phyloP scores from a whole-genome alignment of 352 stramenopile genomes.

The Detonula confervacea region DNA sequence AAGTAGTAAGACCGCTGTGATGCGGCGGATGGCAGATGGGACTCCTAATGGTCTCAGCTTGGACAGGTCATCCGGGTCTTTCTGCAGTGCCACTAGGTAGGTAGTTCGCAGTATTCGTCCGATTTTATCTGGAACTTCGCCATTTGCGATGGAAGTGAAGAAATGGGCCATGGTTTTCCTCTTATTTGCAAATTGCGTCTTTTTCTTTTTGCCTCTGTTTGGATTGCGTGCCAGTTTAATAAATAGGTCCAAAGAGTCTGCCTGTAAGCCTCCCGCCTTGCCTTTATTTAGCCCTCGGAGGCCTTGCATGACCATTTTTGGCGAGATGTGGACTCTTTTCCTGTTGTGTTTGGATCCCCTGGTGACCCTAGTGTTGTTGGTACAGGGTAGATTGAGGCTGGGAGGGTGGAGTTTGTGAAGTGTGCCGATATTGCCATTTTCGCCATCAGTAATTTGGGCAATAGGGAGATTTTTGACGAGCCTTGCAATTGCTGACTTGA shows the following conservation, averaged over 20 bases:
- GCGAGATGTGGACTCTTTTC: background rate
- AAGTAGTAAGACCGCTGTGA: constrained; percentile 2
- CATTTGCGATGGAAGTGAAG: constrained; percentile 4
- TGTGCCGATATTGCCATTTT: no score
- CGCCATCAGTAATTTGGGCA: no score
- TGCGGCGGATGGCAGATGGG: constrained; percentile 14
- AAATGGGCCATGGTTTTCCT: background rate
- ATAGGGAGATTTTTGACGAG: no score
- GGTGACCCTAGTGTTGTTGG: no score
- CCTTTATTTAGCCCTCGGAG: background rate
- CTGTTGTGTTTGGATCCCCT: background rate
- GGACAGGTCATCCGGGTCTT: constrained; percentile 12
- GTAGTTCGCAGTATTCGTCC: background rate
- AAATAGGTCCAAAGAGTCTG: constrained; percentile 26
- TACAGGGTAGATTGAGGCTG: no score
- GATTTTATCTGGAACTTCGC: background rate
- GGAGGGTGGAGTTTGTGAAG: no score
- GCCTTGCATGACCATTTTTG: background rate
- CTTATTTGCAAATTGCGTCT: background rate
- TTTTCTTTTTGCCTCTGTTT: constrained; percentile 7
- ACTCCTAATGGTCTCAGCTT: constrained; percentile 33
- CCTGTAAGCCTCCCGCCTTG: constrained; percentile 7
- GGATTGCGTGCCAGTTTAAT: background rate
- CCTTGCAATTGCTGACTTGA: no score
- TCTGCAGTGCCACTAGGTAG: constrained; percentile 19